phyloP scores from a whole-genome alignment of 371 early-diverging fungal species.

The Blakeslea trispora region DNA sequence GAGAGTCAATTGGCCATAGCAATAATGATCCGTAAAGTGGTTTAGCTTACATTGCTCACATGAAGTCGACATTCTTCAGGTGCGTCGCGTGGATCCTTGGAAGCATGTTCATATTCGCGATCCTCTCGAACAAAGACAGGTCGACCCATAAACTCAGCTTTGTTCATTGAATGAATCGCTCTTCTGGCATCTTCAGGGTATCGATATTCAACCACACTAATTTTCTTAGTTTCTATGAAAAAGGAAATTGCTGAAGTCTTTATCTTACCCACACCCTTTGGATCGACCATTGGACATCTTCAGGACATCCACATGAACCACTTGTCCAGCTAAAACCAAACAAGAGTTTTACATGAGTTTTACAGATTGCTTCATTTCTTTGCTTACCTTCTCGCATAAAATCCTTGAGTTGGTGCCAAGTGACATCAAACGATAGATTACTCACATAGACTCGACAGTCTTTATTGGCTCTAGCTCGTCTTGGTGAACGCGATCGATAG shows the following conservation, averaged over 20 bases:
- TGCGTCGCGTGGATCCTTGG: conserved; percentile 49
- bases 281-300: conserved; percentile 61
- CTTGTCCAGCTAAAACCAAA: conserved; percentile 64
- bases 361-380: no score
- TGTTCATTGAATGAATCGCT: conserved; percentile 76
- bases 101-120: conserved; percentile 55
- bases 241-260: no score
- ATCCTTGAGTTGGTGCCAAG: conserved; percentile 69
- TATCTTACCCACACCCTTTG: conserved; percentile 58
- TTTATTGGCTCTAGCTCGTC: conserved; percentile 15
- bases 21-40: no score
- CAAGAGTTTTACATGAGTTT: no score
- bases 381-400: conserved; percentile 82
- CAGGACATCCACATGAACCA: conserved; percentile 72
- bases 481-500: conserved; percentile 22
- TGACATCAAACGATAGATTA: conserved; percentile 65
- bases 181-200: conserved; percentile 78
- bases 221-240: not conserved
- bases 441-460: conserved; percentile 59
- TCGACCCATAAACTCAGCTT: conserved; percentile 75
- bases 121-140: conserved; percentile 77
- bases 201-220: conserved; percentile 78
- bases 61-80: conserved; percentile 63
- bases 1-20: no score
- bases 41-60: conserved; percentile 71